phyloP scores from a whole-genome alignment of 2,329 filamentous ascomycete genomes.

The Canariomyces notabilis region DNA sequence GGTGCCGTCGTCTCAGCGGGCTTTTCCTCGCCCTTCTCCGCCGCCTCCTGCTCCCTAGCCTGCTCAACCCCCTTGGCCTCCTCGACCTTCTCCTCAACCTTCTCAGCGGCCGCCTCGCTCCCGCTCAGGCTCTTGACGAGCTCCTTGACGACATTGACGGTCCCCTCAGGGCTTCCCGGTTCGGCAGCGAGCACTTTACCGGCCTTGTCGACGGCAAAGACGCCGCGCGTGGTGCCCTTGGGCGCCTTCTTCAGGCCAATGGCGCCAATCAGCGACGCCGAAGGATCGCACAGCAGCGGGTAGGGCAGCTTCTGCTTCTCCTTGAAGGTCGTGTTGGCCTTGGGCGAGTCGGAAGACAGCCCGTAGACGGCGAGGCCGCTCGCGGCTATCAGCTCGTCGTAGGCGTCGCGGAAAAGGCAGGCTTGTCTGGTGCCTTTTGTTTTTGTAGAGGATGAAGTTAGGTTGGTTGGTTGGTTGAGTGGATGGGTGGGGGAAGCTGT shows the following conservation, averaged over 20 bases:
- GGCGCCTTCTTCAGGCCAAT: slow-evolving; percentile 86
- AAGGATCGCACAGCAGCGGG: slow-evolving; percentile 77
- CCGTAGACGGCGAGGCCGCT: slow-evolving; percentile 82
- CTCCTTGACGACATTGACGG: slow-evolving; percentile 69
- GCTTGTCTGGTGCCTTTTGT: slow-evolving; percentile 79
- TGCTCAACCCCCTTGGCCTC: slow-evolving; percentile 24
- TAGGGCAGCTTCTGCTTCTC: slow-evolving; percentile 88
- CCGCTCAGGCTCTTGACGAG: slow-evolving; percentile 50
- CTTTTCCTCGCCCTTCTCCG: slow-evolving; percentile 16
- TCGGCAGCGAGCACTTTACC: slow-evolving; percentile 69
- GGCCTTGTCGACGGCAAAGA: slow-evolving; percentile 78
- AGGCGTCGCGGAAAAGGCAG: slow-evolving; percentile 86
- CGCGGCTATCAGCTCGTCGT: slow-evolving; percentile 65
- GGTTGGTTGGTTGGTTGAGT: background rate
- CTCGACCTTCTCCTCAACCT: slow-evolving; percentile 13
- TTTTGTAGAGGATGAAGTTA: background rate
- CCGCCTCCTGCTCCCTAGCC: background rate
- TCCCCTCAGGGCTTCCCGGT: slow-evolving; percentile 70
- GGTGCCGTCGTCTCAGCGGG: background rate
- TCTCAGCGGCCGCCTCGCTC: slow-evolving; percentile 24
- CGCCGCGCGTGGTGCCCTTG: slow-evolving; percentile 76
- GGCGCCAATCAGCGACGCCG: slow-evolving; percentile 68
- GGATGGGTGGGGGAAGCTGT: background rate
- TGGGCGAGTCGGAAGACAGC: slow-evolving; percentile 79
- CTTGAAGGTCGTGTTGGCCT: slow-evolving; percentile 89